phyloP scores from a whole-genome alignment of 768 basidiomycete species.

The Galerina marginata region DNA sequence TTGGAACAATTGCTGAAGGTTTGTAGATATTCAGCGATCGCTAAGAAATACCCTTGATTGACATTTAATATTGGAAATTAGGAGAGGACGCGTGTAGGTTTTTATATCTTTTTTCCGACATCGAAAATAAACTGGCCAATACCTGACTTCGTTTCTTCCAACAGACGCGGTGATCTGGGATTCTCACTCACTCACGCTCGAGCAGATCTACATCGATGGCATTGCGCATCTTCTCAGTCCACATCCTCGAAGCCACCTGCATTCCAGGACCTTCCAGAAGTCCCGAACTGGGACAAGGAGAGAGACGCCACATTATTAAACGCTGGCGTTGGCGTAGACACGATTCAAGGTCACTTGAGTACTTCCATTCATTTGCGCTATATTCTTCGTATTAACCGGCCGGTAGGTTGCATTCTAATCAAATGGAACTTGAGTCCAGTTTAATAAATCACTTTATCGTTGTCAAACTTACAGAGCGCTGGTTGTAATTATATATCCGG shows the following conservation, averaged over 20 bases:
- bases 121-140: not conserved
- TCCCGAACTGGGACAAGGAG: constrained; percentile 68
- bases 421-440: constrained; percentile 42
- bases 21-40: not conserved
- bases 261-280: constrained; percentile 56
- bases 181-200: constrained; percentile 76
- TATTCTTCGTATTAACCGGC: not conserved
- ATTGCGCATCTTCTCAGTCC: constrained; percentile 62
- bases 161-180: constrained; percentile 68
- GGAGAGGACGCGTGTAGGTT: constrained; percentile 70
- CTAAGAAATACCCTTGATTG: constrained; percentile 5
- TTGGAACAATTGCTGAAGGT: constrained; percentile 67
- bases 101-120: not conserved
- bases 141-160: not conserved
- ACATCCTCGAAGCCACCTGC: constrained; percentile 45
- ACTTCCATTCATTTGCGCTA: constrained; percentile 12
- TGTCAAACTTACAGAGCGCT: constrained; percentile 50
- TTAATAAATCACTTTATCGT: constrained; percentile 45
- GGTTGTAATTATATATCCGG: constrained; percentile 29
- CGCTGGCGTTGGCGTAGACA: constrained; percentile 68
- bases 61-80: constrained; percentile 18
- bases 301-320: constrained; percentile 58
- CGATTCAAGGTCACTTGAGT: constrained; percentile 71
- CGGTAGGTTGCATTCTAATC: constrained; percentile 31
- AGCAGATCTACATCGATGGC: constrained; percentile 85